Evolutionary conservation across 345 rosid genomes (phyloP).

Genomic region (Cardamine resedifolia): DNA sequence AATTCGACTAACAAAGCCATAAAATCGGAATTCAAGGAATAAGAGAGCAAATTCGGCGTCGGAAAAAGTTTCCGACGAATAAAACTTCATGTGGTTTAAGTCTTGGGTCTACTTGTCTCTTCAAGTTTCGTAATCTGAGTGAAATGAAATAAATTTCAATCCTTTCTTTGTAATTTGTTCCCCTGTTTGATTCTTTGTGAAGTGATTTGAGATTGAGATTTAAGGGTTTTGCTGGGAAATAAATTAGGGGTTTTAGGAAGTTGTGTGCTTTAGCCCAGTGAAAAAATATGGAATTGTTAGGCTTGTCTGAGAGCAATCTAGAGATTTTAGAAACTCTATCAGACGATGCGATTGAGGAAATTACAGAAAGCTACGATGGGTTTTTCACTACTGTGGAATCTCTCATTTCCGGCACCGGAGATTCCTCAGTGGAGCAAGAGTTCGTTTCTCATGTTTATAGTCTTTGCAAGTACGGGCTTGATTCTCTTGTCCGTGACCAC

Average conservation of each 20-base stretch:
- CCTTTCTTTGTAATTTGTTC: neutral
- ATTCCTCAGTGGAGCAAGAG: slow-evolving; percentile 44
- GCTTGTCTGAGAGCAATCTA: slow-evolving; percentile 44
- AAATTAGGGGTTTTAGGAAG: slow-evolving; percentile 8
- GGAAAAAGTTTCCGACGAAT: neutral
- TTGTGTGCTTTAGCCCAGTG: neutral
- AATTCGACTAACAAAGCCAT: neutral
- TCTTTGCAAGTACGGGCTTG: slow-evolving; percentile 74
- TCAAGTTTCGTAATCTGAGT: neutral
- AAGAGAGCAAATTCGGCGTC: neutral
- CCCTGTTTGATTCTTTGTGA: neutral
- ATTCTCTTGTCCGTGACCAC: slow-evolving; percentile 69
- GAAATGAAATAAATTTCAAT: neutral
- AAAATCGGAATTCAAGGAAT: neutral
- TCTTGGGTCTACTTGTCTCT: neutral
- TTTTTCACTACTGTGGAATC: slow-evolving; percentile 58
- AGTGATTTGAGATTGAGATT: neutral
- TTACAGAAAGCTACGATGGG: slow-evolving; percentile 55
- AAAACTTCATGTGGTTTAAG: neutral
- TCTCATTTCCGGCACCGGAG: slow-evolving; percentile 51
- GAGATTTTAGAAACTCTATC: slow-evolving; percentile 52
- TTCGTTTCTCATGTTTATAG: slow-evolving; percentile 50
- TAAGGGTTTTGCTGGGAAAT: neutral
- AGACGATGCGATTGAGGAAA: slow-evolving; percentile 54
- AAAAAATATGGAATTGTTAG: slow-evolving; percentile 46